phyloP scores from a whole-genome alignment of 2,329 filamentous ascomycete species.

The Diaporthe eres region DNA sequence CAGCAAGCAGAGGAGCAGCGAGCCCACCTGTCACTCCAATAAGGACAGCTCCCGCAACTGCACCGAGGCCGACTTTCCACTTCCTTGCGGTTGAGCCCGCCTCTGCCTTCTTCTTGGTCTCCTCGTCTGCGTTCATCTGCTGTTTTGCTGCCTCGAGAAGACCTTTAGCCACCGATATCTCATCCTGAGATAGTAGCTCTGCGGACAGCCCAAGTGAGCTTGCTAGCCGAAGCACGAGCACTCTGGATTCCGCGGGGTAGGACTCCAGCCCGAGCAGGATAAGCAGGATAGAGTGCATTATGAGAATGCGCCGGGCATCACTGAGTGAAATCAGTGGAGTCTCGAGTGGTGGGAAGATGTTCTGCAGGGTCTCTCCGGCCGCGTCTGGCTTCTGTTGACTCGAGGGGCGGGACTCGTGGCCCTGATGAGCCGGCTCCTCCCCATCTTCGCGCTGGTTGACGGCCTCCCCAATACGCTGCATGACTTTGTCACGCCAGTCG shows the following conservation, averaged over 20 bases:
- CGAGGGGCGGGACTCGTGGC: conserved; percentile 61
- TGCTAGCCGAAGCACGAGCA: conserved; percentile 76
- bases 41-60: conserved; percentile 87
- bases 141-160: conserved; percentile 74
- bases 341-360: conserved; percentile 66
- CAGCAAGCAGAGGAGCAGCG: conserved; percentile 88
- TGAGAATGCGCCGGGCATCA: conserved; percentile 38
- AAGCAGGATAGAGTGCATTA: conserved; percentile 70
- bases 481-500: conserved; percentile 81
- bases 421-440: conserved; percentile 58
- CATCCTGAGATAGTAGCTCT: conserved; percentile 74
- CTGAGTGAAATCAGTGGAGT: conserved; percentile 68
- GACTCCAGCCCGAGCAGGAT: conserved; percentile 79
- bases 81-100: conserved; percentile 79
- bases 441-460: conserved; percentile 64
- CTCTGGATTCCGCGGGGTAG: conserved; percentile 81
- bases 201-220: conserved; percentile 77
- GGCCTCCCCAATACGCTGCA: conserved; percentile 79
- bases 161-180: conserved; percentile 82
- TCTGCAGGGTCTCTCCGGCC: conserved; percentile 60
- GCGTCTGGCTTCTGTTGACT: conserved; percentile 55
- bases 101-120: conserved; percentile 80
- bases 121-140: conserved; percentile 79
- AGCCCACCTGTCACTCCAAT: conserved; percentile 94
- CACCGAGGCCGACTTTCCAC: conserved; percentile 93